Evolutionary conservation across 2,329 filamentous ascomycete genomes (phyloP).

Genomic region (Pseudogymnoascus verrucosus): DNA sequence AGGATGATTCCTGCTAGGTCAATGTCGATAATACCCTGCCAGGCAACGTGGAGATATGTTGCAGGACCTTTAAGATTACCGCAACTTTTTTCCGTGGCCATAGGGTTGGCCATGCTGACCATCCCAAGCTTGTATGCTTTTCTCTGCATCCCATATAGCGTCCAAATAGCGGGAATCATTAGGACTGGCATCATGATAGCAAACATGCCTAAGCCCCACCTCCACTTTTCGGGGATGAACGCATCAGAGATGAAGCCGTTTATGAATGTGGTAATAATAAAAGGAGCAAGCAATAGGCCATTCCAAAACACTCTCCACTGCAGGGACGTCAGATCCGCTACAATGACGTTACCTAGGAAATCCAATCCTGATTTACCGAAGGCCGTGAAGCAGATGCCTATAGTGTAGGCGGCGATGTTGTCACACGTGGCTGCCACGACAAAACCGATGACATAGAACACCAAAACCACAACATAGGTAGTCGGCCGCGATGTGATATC

Average conservation of each 20-base stretch:
- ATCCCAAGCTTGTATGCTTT: background rate
- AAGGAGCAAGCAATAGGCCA: background rate
- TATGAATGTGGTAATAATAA: background rate
- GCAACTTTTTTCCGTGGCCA: background rate
- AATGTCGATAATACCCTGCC: background rate
- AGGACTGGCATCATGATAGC: conserved; percentile 23
- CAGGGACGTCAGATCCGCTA: background rate
- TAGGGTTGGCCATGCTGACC: background rate
- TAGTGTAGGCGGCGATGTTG: background rate
- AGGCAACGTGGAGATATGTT: background rate
- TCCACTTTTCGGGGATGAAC: conserved; percentile 29
- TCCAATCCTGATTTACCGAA: background rate
- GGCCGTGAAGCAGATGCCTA: background rate
- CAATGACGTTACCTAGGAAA: background rate
- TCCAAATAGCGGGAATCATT: conserved; percentile 22
- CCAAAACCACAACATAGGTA: conserved; percentile 33
- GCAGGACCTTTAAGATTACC: background rate
- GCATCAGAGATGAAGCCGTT: conserved; percentile 36
- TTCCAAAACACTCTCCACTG: background rate
- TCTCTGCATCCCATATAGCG: conserved; percentile 20
- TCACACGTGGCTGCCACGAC: conserved; percentile 17
- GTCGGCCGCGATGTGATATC: conserved; percentile 23
- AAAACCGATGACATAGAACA: conserved; percentile 34
- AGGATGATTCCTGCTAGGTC: conserved; percentile 8
- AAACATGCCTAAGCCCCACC: conserved; percentile 24